A percentile compares a stretch with the other conserved stretches of the same genome.
phyloP scores from a whole-genome alignment of 2,329 filamentous ascomycete species.

The Ilyonectria mors-panacis region DNA sequence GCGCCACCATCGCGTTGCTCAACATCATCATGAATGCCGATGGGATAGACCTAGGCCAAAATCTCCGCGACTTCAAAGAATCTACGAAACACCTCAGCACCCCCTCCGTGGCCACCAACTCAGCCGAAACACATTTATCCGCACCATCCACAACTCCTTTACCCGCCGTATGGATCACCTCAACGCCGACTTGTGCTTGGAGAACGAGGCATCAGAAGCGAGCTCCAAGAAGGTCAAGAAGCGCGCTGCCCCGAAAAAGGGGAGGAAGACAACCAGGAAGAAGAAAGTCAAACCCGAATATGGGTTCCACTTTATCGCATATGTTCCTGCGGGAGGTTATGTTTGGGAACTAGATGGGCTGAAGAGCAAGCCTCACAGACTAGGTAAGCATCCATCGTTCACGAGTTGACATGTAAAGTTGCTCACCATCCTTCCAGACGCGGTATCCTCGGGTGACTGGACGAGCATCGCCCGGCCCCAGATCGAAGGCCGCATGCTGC shows the following conservation, averaged over 20 bases:
- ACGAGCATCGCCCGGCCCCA: slow-evolving; percentile 73
- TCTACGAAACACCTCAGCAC: slow-evolving; percentile 79
- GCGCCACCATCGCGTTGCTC: slow-evolving; percentile 91
- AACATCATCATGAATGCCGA: slow-evolving; percentile 93
- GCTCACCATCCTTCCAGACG: slow-evolving; percentile 35
- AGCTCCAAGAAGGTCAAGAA: slow-evolving; percentile 54
- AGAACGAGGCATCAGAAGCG: slow-evolving; percentile 65
- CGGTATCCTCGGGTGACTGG: slow-evolving; percentile 68
- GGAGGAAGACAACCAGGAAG: slow-evolving; percentile 52
- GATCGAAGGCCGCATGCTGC: slow-evolving; percentile 77
- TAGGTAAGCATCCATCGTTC: slow-evolving; percentile 46
- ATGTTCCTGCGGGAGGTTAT: slow-evolving; percentile 80
- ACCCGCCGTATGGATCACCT: slow-evolving; percentile 84
- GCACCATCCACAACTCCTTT: slow-evolving; percentile 89
- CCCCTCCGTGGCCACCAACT: slow-evolving; percentile 81
- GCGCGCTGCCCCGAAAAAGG: slow-evolving; percentile 53
- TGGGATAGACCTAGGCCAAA: slow-evolving; percentile 76
- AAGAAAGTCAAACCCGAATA: slow-evolving; percentile 68
- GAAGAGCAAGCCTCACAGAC: slow-evolving; percentile 73
- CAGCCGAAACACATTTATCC: slow-evolving; percentile 81
- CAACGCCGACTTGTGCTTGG: slow-evolving; percentile 76
- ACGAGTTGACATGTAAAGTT: background rate
- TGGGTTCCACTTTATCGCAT: slow-evolving; percentile 91
- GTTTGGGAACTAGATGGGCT: slow-evolving; percentile 94
- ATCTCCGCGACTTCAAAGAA: slow-evolving; percentile 80